These are phyloP conservation scores for Chalciporus pseudorubinellus DNA, from an alignment of 768 basidiomycete species.

Conservation along the genomic window DNA sequence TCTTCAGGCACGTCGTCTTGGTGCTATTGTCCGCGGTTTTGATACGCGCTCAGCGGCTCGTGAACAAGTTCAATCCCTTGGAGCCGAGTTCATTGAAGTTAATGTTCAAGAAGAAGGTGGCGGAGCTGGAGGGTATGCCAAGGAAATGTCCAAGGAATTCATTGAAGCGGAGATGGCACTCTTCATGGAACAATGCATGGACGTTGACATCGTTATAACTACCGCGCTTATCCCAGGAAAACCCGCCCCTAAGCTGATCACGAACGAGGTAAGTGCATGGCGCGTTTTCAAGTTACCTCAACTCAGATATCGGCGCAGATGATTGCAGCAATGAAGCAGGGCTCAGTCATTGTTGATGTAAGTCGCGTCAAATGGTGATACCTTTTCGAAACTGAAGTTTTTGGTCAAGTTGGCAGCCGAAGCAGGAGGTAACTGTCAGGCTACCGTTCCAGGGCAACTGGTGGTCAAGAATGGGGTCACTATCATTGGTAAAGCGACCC, in stretches of 20 bases:
- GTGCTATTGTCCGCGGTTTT: slow-evolving; percentile 86
- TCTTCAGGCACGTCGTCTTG: slow-evolving; percentile 69
- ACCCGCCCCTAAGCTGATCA: slow-evolving; percentile 84
- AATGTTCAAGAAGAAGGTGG: slow-evolving; percentile 76
- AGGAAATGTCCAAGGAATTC: slow-evolving; percentile 89
- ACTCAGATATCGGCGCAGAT: slow-evolving; percentile 41
- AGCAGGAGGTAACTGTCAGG: slow-evolving; percentile 87
- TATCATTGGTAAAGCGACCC: slow-evolving; percentile 56
- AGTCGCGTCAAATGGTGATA: slow-evolving; percentile 7
- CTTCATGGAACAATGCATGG: slow-evolving; percentile 84
- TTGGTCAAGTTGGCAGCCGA: slow-evolving; percentile 58
- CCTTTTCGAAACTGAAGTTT: slow-evolving; percentile 13
- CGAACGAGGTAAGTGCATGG: slow-evolving; percentile 46
- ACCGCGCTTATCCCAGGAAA: slow-evolving; percentile 86
- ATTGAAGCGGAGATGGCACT: slow-evolving; percentile 86
- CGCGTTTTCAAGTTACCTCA: neutral
- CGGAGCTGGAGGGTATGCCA: slow-evolving; percentile 83
- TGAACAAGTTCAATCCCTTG: slow-evolving; percentile 87
- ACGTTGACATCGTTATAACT: slow-evolving; percentile 87
- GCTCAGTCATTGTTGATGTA: slow-evolving; percentile 80
- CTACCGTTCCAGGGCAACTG: slow-evolving; percentile 75
- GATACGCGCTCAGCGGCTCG: slow-evolving; percentile 83
- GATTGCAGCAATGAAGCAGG: slow-evolving; percentile 90
- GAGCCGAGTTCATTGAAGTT: slow-evolving; percentile 89
- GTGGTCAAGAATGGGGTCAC: slow-evolving; percentile 73